phyloP scores from a whole-genome alignment of 371 early-diverging fungal species.

The Dinochytrium kinnereticum region DNA sequence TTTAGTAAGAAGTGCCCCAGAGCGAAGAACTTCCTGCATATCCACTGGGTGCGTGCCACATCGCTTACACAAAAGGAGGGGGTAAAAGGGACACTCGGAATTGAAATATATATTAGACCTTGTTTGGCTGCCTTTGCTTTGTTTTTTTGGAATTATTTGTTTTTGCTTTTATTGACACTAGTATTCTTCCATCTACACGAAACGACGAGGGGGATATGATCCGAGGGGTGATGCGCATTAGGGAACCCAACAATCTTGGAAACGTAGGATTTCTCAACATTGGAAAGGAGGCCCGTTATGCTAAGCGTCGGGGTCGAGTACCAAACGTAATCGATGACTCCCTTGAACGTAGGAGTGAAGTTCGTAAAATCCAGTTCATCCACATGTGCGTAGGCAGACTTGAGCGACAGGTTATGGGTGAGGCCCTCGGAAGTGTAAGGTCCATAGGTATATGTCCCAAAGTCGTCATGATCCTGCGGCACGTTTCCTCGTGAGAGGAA shows the following conservation, averaged over 20 bases:
- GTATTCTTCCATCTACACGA: constrained; percentile 29
- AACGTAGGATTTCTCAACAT: constrained; percentile 84
- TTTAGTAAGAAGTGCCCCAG: too few relatives aligned
- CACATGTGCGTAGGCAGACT: constrained; percentile 79
- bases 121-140: background rate
- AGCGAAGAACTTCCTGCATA: too few relatives aligned
- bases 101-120: too few relatives aligned
- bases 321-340: constrained; percentile 98
- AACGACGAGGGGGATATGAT: constrained; percentile 55
- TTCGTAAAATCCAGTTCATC: constrained; percentile 92
- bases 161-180: background rate
- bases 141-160: constrained; percentile 4
- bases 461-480: constrained; percentile 82
- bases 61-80: too few relatives aligned
- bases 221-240: constrained; percentile 55
- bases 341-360: constrained; percentile 89
- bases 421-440: constrained; percentile 86
- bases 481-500: constrained; percentile 74
- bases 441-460: constrained; percentile 81
- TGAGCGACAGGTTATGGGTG: constrained; percentile 77
- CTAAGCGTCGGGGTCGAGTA: constrained; percentile 77
- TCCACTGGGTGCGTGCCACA: too few relatives aligned
- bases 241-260: constrained; percentile 90
- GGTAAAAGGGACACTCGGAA: too few relatives aligned
- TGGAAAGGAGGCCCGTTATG: constrained; percentile 83